Percentiles rank a stretch among this genome's conserved stretches.
phyloP scores from a whole-genome alignment of 768 basidiomycete species.

The Boletus tylopilopsis region DNA sequence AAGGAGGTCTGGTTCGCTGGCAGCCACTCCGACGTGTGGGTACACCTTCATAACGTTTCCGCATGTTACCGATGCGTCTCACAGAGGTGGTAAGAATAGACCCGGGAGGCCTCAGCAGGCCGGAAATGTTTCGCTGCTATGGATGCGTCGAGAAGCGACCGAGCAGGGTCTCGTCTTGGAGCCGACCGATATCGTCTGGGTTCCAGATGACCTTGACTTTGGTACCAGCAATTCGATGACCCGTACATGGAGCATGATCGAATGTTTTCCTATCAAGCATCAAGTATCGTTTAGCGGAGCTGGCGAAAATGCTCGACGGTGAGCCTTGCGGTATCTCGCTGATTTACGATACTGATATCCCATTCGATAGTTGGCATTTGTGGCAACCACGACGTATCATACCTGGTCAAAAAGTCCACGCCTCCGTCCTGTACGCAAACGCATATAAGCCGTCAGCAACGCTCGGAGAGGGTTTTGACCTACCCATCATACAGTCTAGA shows the following conservation, averaged over 20 bases:
- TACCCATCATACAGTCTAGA: slow-evolving; percentile 6
- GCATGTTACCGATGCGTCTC: background rate
- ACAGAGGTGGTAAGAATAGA: slow-evolving; percentile 22
- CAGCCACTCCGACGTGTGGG: slow-evolving; percentile 35
- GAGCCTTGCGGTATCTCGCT: background rate
- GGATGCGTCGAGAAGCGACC: slow-evolving; percentile 34
- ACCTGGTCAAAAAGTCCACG: slow-evolving; percentile 26
- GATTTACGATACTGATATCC: background rate
- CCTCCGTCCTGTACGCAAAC: slow-evolving; percentile 22
- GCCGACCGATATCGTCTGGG: slow-evolving; percentile 27
- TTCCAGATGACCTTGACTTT: slow-evolving; percentile 24
- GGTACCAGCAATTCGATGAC: slow-evolving; percentile 22
- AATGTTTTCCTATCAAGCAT: slow-evolving; percentile 23
- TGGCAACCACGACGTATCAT: slow-evolving; percentile 25
- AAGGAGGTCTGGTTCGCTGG: slow-evolving; percentile 70
- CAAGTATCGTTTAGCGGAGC: slow-evolving; percentile 19
- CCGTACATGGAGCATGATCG: slow-evolving; percentile 10
- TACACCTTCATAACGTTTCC: background rate
- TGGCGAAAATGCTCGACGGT: slow-evolving; percentile 18
- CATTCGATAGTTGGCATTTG: slow-evolving; percentile 10
- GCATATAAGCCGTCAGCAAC: slow-evolving; percentile 17
- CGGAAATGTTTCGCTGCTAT: slow-evolving; percentile 25
- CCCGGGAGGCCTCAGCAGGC: slow-evolving; percentile 20
- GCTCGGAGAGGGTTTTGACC: slow-evolving; percentile 22
- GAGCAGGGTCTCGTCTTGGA: slow-evolving; percentile 23